Conservation (phyloP, 257 asterid genomes). For the Parsonsia alboflavescens region DNA sequence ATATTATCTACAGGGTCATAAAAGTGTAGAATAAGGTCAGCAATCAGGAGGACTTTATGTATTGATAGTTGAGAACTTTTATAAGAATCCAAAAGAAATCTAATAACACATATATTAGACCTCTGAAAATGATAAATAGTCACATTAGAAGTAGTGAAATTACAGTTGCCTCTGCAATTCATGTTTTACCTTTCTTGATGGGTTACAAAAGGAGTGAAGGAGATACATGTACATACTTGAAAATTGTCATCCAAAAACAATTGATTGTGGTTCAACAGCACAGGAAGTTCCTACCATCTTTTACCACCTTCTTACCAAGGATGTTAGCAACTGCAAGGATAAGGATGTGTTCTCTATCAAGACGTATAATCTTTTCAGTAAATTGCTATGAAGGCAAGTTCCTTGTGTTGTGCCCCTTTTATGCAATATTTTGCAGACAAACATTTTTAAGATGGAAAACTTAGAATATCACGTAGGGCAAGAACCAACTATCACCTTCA, state of each 20-base stretch:
- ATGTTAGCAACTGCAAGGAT: slow-evolving; percentile 69
- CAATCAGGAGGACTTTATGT: background rate
- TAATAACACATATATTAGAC: background rate
- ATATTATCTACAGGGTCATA: background rate
- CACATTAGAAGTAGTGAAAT: background rate
- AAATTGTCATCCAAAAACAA: slow-evolving; percentile 21
- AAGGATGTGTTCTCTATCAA: slow-evolving; percentile 16
- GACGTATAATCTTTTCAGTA: background rate
- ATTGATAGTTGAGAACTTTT: background rate
- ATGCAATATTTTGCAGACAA: background rate
- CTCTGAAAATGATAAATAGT: background rate
- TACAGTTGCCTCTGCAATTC: background rate
- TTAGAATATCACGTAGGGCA: background rate
- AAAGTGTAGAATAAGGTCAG: background rate
- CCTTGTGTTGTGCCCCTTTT: background rate
- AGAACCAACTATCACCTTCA: background rate
- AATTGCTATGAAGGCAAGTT: background rate
- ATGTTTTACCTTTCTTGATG: slow-evolving; percentile 8
- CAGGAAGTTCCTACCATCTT: background rate
- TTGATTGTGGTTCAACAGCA: slow-evolving; percentile 12
- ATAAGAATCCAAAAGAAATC: background rate
- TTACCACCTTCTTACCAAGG: slow-evolving; percentile 91
- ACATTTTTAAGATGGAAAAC: background rate
- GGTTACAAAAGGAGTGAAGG: slow-evolving; percentile 1
- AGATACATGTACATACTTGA: slow-evolving; percentile 20